Conservation (phyloP, 805 yeast genomes). For the Candida vaughaniae region DNA sequence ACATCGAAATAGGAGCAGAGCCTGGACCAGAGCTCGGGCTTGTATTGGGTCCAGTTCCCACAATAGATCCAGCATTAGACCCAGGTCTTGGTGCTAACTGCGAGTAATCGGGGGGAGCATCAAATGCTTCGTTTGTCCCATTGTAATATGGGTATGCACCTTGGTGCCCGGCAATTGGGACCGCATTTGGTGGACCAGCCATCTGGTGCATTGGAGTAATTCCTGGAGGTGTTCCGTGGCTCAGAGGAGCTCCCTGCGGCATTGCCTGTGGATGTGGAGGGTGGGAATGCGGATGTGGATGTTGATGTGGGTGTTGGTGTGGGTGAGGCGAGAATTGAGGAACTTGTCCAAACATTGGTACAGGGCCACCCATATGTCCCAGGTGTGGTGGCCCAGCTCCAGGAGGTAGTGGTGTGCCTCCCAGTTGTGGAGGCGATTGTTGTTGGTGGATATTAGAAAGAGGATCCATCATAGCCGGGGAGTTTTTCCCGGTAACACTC, state of each 20-base stretch:
- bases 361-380: too few relatives aligned
- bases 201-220: not conserved
- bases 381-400: not conserved
- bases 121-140: not conserved
- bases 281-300: not conserved
- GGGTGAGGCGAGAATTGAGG: not conserved
- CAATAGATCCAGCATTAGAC: not conserved
- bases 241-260: not conserved
- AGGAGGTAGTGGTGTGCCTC: not conserved
- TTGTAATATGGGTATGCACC: not conserved
- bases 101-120: not conserved
- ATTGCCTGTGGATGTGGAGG: not conserved
- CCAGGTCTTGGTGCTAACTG: not conserved
- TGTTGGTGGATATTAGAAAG: not conserved
- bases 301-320: not conserved
- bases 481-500: too few relatives aligned
- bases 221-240: not conserved
- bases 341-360: not conserved
- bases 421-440: not conserved
- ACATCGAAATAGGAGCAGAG: not conserved
- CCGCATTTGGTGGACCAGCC: not conserved
- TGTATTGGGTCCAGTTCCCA: not conserved
- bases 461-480: not conserved
- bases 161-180: not conserved
- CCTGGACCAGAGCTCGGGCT: not conserved